Evolutionary conservation across 371 early-diverging fungal genomes (phyloP), one percentile per base, ranked within the genome.

Genomic region (Apophysomyces trapeziformis): DNA sequence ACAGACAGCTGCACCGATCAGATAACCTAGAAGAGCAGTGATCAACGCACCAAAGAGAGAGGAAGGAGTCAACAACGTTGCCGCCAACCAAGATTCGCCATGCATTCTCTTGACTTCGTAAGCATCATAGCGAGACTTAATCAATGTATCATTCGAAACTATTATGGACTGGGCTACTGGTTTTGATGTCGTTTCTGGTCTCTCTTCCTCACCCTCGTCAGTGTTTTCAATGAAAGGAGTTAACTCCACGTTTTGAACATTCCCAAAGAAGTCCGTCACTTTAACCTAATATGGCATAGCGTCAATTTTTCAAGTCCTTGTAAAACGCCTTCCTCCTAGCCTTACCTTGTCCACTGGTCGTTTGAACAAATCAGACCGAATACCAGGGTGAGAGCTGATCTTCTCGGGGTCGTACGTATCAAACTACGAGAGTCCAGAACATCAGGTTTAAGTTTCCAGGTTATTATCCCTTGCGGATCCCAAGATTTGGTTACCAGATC

Each of bases 221-320:
- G 16, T 26, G 11, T 54, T 37, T 66, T 65, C 68, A 50, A 64
- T 56, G 3, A 78, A 68, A n/a, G 77, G 79, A 59, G 92, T 92
- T 63, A 96, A 74, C 74, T 96, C 94, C 5, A 96, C 84, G 68
- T 89, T 92, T 68, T 95, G 94, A 16, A 96, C 96, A 43, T 88
- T 92, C 38, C 98, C 98, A 76, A 97, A 96, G 72, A 97, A 97
- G 72, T 97, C 98, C 0, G 96, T 96, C 38, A 96, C 88, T 57
- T 88, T 86, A 37, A 91, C 88, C 89, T 89, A 65, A 26, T 26
- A 26, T 26, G 32, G 32, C 32, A 26, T 26, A 26, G 32, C 32
- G 32, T 26, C 32, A 26, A 26, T 26, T 26, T 26, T 2, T 26
- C 32, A 26, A 26, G 32, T 26, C 32, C 32, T 26, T 26, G 32